Base-by-base conservation (phyloP, 441 rosid genomes). In the Erysimum pusillum region DNA sequence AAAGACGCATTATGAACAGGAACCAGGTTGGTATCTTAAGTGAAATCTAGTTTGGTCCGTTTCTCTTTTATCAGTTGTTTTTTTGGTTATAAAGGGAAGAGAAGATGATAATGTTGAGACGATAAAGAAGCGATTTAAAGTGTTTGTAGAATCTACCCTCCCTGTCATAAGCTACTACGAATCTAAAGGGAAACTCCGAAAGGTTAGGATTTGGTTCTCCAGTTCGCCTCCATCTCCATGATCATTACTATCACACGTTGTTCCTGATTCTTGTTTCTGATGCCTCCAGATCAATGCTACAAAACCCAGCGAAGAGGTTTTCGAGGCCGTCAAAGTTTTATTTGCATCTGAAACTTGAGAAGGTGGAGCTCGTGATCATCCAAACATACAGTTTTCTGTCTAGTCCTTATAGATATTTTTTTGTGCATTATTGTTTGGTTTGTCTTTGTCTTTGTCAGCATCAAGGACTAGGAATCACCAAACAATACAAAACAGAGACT, bases 91-190 rank as follows among this genome's bases (percentile, higher is more conserved):
- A 73, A 75, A 94, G 99, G 98, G 98, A 76, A 87, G 99, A 84
- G 96, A 83, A 71, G 99, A 94, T 78, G 98, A 94, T 83, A 92
- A 92, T 82, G 79, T 89, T 39, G 98, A 94, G 83, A 92, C 97
- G 7, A 85, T 94, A 48, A 89, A 91, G 88, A 94, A 91, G 83
- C 71, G 99, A 32, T 90, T 94, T 75, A 92, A 83, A 72, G 98
- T 92, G 74, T 94, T 87, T 70, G 58, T 87, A 14, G 93, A 92
- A 59, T 94, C 99, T 51, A 92, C 91, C 36, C 89, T 92, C 69
- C 98, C 97, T 63, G 88, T 92, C 66, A 64, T 92, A 20, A 68
- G 87, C 66, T 83, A 90, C 76, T 92, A 94, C 38, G 82, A 79
- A 28, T 66, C 92, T 69, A 90, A 84, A 87, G 96, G 88, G 38